Evolutionary conservation across 2,329 filamentous ascomycete genomes (phyloP), one percentile per base, ranked within the genome.

Genomic region (Monosporascus ibericus): DNA sequence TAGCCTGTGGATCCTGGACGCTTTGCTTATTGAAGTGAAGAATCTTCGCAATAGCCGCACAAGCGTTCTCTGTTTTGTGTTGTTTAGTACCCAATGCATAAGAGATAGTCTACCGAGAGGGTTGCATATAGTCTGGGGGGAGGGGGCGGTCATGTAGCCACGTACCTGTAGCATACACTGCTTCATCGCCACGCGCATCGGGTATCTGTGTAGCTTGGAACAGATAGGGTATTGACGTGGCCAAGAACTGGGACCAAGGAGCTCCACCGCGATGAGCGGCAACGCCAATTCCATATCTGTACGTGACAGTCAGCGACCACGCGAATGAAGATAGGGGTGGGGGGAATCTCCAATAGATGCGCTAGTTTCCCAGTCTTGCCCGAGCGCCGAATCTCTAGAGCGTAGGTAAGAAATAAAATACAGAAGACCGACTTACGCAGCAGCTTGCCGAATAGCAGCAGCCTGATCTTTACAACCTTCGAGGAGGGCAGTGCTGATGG

Each of bases 11-110:
- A 63, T 95, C 90, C 50, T 77, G 77, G 18, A 99, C 85, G 66
- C 88, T 88, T 60, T 78, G 78, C 24, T 84, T 76, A 71, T 95
- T 96, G 75, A 86, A 96, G 68, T 96, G 91, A 58, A 99, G 77
- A 50, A 99, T 92, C 79, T 99, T 99, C 37, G 94, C 94, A 65
- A 99, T 94, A 60, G 90, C 91, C 42, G 94, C 92, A 61, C 90
- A 96, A 6, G 92, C 92, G 67, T 99, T 99, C 74, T 99, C 94
- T 1, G 49, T 53, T 18, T 14, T 17, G 14, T 6, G 5, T 17
- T 30, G 24, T 46, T 34, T 9, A 46, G 42, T 38, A 36, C 42
- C 30, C 22, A 22, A 17, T 5, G 20, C 11, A 39, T 18, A 8
- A 34, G 30, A 44, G 27, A 37, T 17, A 3, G 24, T n/a, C 5